A percentile compares a stretch with the other conserved stretches of the same genome.
These are phyloP conservation scores for Trametes pubescens DNA, from an alignment of 1,284 basidiomycete species.

Conservation along the genomic window DNA sequence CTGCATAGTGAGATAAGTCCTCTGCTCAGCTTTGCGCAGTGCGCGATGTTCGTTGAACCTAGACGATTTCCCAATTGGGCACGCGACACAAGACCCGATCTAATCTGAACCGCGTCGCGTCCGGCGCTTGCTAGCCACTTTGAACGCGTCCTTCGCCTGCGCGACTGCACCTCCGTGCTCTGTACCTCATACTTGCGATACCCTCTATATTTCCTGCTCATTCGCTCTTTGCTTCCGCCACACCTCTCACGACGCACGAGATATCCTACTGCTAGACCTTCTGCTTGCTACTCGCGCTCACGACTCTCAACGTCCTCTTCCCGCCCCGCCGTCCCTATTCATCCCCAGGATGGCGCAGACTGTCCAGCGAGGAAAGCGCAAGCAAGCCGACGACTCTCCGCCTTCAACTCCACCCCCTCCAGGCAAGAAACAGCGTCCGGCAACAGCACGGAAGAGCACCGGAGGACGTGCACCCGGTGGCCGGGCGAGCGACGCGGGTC, in stretches of 20 bases:
- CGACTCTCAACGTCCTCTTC: not conserved
- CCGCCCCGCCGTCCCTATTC: not conserved
- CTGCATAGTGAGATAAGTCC: too few species aligned
- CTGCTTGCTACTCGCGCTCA: not conserved
- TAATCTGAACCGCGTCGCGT: slow-evolving; percentile 37
- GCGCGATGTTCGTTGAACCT: not conserved
- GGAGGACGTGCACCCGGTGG: slow-evolving; percentile 59
- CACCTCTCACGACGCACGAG: not conserved
- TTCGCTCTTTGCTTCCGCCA: slow-evolving; percentile 3
- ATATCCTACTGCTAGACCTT: not conserved
- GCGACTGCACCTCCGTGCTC: slow-evolving; percentile 7
- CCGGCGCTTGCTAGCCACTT: slow-evolving; percentile 17
- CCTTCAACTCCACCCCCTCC: slow-evolving; percentile 53
- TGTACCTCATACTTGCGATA: slow-evolving; percentile 20
- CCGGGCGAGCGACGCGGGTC: slow-evolving; percentile 29
- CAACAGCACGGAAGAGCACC: slow-evolving; percentile 80
- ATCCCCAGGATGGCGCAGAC: slow-evolving; percentile 43
- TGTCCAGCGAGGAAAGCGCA: slow-evolving; percentile 45
- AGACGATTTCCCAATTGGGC: slow-evolving; percentile 2
- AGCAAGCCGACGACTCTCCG: slow-evolving; percentile 44
- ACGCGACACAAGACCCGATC: slow-evolving; percentile 25
- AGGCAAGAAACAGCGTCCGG: slow-evolving; percentile 49
- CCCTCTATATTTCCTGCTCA: slow-evolving; percentile 9
- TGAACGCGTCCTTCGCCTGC: slow-evolving; percentile 21
- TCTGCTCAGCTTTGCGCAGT: too few species aligned